Evolutionary conservation across 2,329 filamentous ascomycete genomes (phyloP).

Genomic region (Alternaria arbusti): DNA sequence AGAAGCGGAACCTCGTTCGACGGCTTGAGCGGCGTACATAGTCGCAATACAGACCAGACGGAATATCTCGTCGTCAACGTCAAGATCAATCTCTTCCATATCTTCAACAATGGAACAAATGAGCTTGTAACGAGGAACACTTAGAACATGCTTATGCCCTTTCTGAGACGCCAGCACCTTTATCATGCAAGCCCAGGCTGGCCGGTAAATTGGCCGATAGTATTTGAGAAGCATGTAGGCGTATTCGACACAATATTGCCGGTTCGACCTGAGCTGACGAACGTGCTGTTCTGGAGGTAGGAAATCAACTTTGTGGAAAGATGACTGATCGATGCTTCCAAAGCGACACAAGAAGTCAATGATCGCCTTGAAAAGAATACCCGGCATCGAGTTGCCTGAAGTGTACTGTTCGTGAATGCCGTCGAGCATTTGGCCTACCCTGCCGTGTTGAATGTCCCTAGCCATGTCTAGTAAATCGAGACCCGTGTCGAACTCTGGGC

Average conservation of each 20-base stretch:
- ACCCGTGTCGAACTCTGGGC: constrained; percentile 27
- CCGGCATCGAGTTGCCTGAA: constrained; percentile 18
- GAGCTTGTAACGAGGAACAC: constrained; percentile 28
- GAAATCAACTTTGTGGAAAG: constrained; percentile 6
- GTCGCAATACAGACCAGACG: constrained; percentile 42
- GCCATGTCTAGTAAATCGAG: constrained; percentile 28
- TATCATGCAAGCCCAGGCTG: constrained; percentile 41
- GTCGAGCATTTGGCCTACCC: constrained; percentile 29
- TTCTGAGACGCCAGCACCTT: constrained; percentile 25
- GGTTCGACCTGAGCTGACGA: constrained; percentile 23
- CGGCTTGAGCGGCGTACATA: constrained; percentile 36
- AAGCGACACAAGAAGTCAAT: constrained; percentile 42
- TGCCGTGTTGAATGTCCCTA: constrained; percentile 23
- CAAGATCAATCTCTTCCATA: constrained; percentile 39
- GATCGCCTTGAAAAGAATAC: constrained; percentile 38
- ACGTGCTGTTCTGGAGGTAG: constrained; percentile 22
- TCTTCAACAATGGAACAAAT: constrained; percentile 31
- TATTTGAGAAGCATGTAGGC: constrained; percentile 35
- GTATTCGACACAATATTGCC: constrained; percentile 38
- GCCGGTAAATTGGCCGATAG: constrained; percentile 31
- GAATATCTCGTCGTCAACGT: constrained; percentile 42
- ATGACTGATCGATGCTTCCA: constrained; percentile 23
- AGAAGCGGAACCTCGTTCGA: constrained; percentile 13
- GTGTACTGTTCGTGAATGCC: constrained; percentile 19
- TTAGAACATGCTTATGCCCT: background rate